These are phyloP conservation scores for Agastache rugosa DNA, from an alignment of 257 asterid genomes.

Conservation along the genomic window DNA sequence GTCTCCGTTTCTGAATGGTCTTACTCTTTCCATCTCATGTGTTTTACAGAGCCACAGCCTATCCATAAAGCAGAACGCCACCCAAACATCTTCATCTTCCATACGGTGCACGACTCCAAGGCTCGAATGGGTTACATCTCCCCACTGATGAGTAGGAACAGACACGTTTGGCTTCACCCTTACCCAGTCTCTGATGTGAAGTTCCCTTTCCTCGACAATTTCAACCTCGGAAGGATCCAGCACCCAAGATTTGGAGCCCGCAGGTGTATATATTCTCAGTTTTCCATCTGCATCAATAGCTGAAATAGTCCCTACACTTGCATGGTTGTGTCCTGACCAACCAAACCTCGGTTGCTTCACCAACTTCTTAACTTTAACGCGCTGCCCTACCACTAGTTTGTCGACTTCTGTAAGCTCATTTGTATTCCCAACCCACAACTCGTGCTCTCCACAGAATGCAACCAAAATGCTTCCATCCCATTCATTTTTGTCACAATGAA, in stretches of 20 bases:
- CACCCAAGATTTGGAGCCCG: conserved; percentile 86
- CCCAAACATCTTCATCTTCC: conserved; percentile 86
- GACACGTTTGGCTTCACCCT: conserved; percentile 63
- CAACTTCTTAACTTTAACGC: conserved; percentile 60
- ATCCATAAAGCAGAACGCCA: conserved; percentile 90
- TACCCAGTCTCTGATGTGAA: conserved; percentile 81
- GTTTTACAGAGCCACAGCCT: conserved; percentile 89
- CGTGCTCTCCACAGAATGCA: conserved; percentile 94
- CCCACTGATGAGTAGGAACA: conserved; percentile 91
- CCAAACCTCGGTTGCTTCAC: conserved; percentile 92
- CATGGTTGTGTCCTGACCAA: conserved; percentile 93
- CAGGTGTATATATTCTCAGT: conserved; percentile 86
- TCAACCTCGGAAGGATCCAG: conserved; percentile 94
- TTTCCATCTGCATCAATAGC: conserved; percentile 94
- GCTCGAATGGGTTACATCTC: conserved; percentile 71
- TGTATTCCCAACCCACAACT: conserved; percentile 72
- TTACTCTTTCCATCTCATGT: conserved; percentile 71
- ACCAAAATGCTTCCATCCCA: conserved; percentile 69
- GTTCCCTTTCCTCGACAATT: conserved; percentile 69
- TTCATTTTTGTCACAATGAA: conserved; percentile 67
- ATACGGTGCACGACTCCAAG: conserved; percentile 92
- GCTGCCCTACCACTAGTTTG: conserved; percentile 69
- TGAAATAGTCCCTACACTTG: conserved; percentile 76
- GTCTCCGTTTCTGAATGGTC: conserved; percentile 76
- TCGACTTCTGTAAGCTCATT: conserved; percentile 56